Evolutionary conservation across 1,139 yeast genomes (phyloP).

Genomic region (Pichia sp.): DNA sequence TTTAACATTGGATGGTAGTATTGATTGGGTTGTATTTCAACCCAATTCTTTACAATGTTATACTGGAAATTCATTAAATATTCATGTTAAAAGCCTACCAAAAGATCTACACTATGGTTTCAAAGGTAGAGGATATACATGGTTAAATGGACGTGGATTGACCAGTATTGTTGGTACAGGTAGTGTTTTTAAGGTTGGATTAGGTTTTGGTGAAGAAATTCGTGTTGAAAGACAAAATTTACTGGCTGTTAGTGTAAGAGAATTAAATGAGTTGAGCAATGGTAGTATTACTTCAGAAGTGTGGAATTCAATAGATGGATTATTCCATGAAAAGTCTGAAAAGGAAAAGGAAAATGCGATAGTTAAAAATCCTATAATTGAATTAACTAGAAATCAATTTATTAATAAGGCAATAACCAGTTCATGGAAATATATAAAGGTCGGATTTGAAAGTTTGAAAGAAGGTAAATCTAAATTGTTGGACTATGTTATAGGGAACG

Average conservation of each 20-base stretch:
- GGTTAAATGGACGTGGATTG: conserved; percentile 54
- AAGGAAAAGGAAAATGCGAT: neutral
- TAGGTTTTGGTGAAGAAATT: conserved; percentile 44
- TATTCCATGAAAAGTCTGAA: conserved; percentile 4
- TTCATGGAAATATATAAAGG: neutral
- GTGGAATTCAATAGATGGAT: conserved; percentile 13
- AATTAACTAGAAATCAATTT: conserved; percentile 3
- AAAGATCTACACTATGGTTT: conserved; percentile 34
- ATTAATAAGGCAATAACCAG: conserved; percentile 3
- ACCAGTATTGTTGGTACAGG: conserved; percentile 54
- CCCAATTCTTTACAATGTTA: conserved; percentile 43
- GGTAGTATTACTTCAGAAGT: conserved; percentile 11
- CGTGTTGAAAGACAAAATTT: conserved; percentile 43
- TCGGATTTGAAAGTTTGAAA: neutral
- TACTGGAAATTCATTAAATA: conserved; percentile 44
- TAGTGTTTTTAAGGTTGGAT: conserved; percentile 43
- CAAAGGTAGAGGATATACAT: conserved; percentile 38
- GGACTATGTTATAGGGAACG: conserved; percentile 25
- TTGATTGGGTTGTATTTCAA: conserved; percentile 56
- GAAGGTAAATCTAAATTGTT: conserved; percentile 1
- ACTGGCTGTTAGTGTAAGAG: conserved; percentile 48
- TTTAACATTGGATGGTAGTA: conserved; percentile 47
- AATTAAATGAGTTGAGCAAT: conserved; percentile 32
- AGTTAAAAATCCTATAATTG: neutral
- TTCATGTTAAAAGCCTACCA: conserved; percentile 39